Evolutionary conservation across 192 early-diverging fungal genomes (phyloP).

Genomic region (Cladochytrium replicatum): DNA sequence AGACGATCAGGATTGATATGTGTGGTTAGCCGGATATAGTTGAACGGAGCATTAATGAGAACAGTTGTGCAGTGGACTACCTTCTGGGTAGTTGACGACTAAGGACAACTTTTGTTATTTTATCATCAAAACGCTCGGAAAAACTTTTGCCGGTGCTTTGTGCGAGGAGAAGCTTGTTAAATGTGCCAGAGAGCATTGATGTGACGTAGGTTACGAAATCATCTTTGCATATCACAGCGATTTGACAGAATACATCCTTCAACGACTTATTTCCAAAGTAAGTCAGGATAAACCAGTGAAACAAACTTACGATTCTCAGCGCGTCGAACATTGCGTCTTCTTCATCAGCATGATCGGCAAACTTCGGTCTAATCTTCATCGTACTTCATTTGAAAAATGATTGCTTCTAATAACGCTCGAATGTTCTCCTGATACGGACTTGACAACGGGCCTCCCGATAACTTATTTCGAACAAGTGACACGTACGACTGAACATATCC

Average conservation of each 20-base stretch:
- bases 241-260: conserved; percentile 48
- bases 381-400: conserved; percentile 85
- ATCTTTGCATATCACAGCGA: conserved; percentile 55
- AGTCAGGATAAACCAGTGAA: too few species aligned
- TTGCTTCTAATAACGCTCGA: conserved; percentile 41
- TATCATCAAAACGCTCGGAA: conserved; percentile 4
- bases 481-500: conserved; percentile 66
- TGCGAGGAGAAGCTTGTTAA: conserved; percentile 42
- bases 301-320: conserved; percentile 46
- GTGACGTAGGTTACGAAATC: conserved; percentile 49
- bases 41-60: conserved; percentile 26
- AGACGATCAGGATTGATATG: conserved; percentile 56
- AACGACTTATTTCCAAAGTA: conserved; percentile 16
- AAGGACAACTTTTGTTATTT: conserved; percentile 16
- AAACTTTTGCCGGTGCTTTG: conserved; percentile 29
- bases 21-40: conserved; percentile 66
- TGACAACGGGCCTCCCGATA: neutral
- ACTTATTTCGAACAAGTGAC: too few species aligned
- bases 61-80: conserved; percentile 22
- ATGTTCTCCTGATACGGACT: conserved; percentile 17
- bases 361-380: conserved; percentile 69
- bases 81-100: conserved; percentile 11
- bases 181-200: conserved; percentile 40
- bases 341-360: conserved; percentile 62
- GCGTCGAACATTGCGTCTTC: conserved; percentile 66